These are phyloP conservation scores for Kodamaea hsintzibuensis DNA, from an alignment of 805 yeast species.

Conservation along the genomic window DNA sequence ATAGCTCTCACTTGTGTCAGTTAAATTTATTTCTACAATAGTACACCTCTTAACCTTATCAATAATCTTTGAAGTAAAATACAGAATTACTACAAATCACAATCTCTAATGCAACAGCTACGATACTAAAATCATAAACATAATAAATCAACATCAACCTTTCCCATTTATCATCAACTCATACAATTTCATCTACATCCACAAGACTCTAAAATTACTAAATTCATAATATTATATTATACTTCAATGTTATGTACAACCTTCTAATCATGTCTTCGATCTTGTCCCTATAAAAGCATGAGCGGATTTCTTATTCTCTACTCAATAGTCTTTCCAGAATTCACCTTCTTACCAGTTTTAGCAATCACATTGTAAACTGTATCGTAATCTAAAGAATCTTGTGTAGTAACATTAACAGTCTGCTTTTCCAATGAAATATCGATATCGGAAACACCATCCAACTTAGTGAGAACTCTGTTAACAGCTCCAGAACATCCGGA, in stretches of 20 bases:
- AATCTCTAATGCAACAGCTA: too few relatives aligned
- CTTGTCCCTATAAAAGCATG: too few relatives aligned
- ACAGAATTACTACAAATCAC: too few relatives aligned
- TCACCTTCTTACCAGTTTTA: slow-evolving; percentile 88
- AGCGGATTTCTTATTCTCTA: neutral
- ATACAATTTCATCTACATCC: too few relatives aligned
- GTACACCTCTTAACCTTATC: too few relatives aligned
- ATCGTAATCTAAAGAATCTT: slow-evolving; percentile 60
- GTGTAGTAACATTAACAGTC: slow-evolving; percentile 74
- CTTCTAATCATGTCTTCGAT: slow-evolving; percentile 19
- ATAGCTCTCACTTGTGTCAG: too few relatives aligned
- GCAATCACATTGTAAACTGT: slow-evolving; percentile 76
- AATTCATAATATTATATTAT: neutral
- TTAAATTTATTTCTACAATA: too few relatives aligned
- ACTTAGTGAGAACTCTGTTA: slow-evolving; percentile 65
- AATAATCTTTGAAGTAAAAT: too few relatives aligned
- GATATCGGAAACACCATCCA: slow-evolving; percentile 72
- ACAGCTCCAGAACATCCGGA: slow-evolving; percentile 89
- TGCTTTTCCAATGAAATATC: slow-evolving; percentile 80
- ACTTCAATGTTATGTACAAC: neutral
- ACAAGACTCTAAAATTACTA: neutral
- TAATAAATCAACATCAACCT: too few relatives aligned
- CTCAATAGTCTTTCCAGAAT: slow-evolving; percentile 57
- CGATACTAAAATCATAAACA: too few relatives aligned
- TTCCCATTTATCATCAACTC: too few relatives aligned